A percentile compares a stretch with the other conserved stretches of the same genome.
These are phyloP conservation scores for Neopestalotiopsis sp. DNA, from an alignment of 2,329 filamentous ascomycete genomes.

Conservation along the genomic window DNA sequence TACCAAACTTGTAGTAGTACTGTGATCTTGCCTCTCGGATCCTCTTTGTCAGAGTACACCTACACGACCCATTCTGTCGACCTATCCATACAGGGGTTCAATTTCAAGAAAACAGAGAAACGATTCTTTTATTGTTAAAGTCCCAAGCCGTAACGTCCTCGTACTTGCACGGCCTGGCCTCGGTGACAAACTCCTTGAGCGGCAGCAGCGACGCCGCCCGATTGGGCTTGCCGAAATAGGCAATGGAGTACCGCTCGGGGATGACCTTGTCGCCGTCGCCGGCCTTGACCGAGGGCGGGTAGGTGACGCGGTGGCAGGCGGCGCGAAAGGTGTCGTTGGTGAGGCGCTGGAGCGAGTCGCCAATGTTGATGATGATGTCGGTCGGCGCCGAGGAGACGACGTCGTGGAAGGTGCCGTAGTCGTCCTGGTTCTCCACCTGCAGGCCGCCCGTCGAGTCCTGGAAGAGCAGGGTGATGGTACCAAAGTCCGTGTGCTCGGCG, in stretches of 20 bases:
- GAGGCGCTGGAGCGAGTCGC: conserved; percentile 42
- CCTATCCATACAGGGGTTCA: background rate
- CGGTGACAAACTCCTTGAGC: conserved; percentile 15
- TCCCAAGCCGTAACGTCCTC: conserved; percentile 13
- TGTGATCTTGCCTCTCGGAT: too few relatives aligned
- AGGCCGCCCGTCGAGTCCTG: conserved; percentile 30
- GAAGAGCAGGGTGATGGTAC: conserved; percentile 32
- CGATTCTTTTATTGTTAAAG: conserved; percentile 2
- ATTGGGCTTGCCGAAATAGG: conserved; percentile 14
- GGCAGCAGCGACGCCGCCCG: conserved; percentile 7
- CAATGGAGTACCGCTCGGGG: conserved; percentile 12
- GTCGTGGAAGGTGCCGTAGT: conserved; percentile 24
- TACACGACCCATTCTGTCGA: too few relatives aligned
- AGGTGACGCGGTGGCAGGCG: conserved; percentile 11
- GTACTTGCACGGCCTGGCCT: conserved; percentile 5
- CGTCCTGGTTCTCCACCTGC: conserved; percentile 27
- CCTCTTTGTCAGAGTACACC: too few relatives aligned
- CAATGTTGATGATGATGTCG: conserved; percentile 42
- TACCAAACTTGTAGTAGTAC: too few relatives aligned
- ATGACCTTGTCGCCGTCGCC: conserved; percentile 11
- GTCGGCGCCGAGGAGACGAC: conserved; percentile 27
- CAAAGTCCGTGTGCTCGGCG: conserved; percentile 30
- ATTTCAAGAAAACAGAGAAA: background rate
- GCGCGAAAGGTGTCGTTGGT: conserved; percentile 26
- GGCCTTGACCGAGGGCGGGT: conserved; percentile 7